Conservation (phyloP, 768 basidiomycete species). For the Pilatotrama ljubarskyi region DNA sequence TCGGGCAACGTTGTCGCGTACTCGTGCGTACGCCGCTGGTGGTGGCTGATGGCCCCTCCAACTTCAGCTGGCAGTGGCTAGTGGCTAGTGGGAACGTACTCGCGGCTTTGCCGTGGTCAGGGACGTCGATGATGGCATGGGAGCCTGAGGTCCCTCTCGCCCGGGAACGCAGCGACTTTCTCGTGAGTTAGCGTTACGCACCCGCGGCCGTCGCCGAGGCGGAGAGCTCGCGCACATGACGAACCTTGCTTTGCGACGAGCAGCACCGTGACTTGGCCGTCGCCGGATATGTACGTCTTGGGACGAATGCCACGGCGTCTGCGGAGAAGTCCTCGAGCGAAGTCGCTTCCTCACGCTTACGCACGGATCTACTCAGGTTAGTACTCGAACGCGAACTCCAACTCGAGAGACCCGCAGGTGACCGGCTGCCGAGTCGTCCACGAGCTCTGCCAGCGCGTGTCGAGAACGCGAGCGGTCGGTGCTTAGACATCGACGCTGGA, state of each 20-base stretch:
- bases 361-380: too few species aligned
- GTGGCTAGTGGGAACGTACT: too few species aligned
- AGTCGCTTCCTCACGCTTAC: too few species aligned
- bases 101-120: too few species aligned
- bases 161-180: not conserved
- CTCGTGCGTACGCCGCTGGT: not conserved
- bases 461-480: not conserved
- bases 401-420: too few species aligned
- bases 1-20: not conserved
- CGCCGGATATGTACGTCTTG: too few species aligned
- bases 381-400: too few species aligned
- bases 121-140: not conserved
- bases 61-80: too few species aligned
- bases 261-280: too few species aligned
- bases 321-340: too few species aligned
- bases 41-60: not conserved
- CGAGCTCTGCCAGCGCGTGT: not conserved
- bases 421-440: too few species aligned
- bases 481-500: not conserved
- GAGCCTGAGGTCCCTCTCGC: not conserved
- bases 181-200: constrained; percentile 1
- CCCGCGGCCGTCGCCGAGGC: not conserved
- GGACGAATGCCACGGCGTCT: too few species aligned
- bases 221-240: not conserved
- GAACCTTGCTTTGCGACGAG: not conserved